Conservation (phyloP, 1,284 basidiomycete genomes). For the Cutaneotrichosporon arboriforme region DNA sequence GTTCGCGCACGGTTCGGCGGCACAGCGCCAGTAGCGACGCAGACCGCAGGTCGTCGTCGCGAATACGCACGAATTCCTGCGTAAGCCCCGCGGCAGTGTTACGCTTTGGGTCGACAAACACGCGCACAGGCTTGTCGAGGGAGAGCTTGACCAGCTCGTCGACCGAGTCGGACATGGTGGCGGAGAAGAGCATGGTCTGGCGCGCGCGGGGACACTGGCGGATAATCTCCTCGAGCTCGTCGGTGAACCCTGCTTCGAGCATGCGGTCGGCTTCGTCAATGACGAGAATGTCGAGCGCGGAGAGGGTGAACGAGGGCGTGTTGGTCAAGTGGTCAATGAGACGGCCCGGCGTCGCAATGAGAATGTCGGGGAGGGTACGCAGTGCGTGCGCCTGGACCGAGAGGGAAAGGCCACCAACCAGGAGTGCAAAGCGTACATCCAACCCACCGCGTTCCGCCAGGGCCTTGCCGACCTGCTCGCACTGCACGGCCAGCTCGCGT, state of each 20-base stretch:
- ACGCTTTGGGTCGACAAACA: slow-evolving; percentile 92
- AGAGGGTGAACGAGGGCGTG: slow-evolving; percentile 86
- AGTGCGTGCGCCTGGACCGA: slow-evolving; percentile 83
- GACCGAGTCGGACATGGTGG: slow-evolving; percentile 95
- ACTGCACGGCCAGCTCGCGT: slow-evolving; percentile 89
- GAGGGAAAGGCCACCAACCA: slow-evolving; percentile 88
- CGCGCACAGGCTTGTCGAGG: slow-evolving; percentile 80
- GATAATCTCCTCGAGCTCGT: slow-evolving; percentile 90
- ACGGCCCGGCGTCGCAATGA: slow-evolving; percentile 93
- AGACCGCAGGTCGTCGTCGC: slow-evolving; percentile 66
- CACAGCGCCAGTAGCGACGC: slow-evolving; percentile 79
- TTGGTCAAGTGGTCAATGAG: slow-evolving; percentile 96
- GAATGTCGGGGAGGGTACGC: slow-evolving; percentile 78
- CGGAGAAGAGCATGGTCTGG: slow-evolving; percentile 97
- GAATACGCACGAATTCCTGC: slow-evolving; percentile 91
- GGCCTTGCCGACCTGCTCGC: slow-evolving; percentile 81
- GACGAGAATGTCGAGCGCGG: slow-evolving; percentile 86
- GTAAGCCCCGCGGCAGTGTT: slow-evolving; percentile 80
- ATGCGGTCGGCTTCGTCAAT: slow-evolving; percentile 98
- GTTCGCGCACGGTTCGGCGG: slow-evolving; percentile 74
- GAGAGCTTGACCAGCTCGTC: slow-evolving; percentile 90
- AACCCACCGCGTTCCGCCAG: slow-evolving; percentile 68
- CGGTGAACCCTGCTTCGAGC: slow-evolving; percentile 95
- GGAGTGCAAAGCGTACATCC: slow-evolving; percentile 79
- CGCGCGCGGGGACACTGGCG: slow-evolving; percentile 78